Percentiles rank a stretch among this genome's conserved stretches.
phyloP scores from a whole-genome alignment of 2,329 filamentous ascomycete species.

The Clonostachys rhizophaga region DNA sequence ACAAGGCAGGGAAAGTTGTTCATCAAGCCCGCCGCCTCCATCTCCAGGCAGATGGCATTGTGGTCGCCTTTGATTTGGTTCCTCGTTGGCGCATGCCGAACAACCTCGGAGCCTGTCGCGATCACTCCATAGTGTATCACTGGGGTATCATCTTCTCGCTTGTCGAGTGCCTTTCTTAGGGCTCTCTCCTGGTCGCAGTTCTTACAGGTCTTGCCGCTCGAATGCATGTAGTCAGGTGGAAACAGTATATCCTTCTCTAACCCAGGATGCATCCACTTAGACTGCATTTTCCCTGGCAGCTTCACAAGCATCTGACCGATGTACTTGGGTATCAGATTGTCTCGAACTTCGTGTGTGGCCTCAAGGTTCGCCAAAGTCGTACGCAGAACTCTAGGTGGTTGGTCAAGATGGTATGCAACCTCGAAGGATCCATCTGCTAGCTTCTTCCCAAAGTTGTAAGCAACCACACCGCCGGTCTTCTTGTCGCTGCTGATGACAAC shows the following conservation, averaged over 20 bases:
- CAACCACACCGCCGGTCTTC: constrained; percentile 6
- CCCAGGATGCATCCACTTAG: not conserved
- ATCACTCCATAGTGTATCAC: constrained; percentile 23
- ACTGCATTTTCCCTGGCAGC: not conserved
- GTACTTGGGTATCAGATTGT: not conserved
- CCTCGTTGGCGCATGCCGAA: constrained; percentile 14
- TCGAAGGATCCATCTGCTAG: not conserved
- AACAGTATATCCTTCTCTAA: constrained; percentile 1
- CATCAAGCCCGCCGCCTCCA: constrained; percentile 8
- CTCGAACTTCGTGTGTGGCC: not conserved
- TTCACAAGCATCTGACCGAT: not conserved
- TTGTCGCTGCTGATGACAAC: constrained; percentile 20
- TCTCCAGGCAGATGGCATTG: constrained; percentile 1
- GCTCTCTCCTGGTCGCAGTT: not conserved
- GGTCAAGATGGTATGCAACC: not conserved
- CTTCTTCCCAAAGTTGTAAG: constrained; percentile 12
- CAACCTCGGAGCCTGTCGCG: constrained; percentile 16
- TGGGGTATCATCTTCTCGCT: constrained; percentile 7
- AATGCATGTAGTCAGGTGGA: not conserved
- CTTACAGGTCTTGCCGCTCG: constrained; percentile 1
- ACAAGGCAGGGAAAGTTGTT: constrained; percentile 21
- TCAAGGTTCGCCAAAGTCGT: constrained; percentile 4
- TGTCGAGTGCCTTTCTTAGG: not conserved
- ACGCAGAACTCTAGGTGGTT: not conserved
- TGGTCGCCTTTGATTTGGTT: constrained; percentile 22